phyloP scores from a whole-genome alignment of 163 green algal species.

The Scenedesmus sp. region DNA sequence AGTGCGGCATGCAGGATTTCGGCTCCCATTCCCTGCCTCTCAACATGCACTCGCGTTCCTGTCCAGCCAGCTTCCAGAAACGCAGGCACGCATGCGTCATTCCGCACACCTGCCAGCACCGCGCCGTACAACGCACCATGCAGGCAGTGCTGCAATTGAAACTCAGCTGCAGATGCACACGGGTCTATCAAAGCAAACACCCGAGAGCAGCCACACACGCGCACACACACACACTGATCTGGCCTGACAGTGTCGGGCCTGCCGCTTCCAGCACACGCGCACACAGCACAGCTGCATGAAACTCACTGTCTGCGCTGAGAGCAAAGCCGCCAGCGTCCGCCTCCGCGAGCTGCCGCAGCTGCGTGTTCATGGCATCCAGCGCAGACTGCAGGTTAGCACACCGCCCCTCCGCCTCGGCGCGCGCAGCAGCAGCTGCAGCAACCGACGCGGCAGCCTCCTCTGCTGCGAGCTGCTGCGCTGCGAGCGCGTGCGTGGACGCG shows the following conservation, averaged over 20 bases:
- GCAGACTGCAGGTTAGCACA: neutral
- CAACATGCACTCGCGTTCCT: too few relatives aligned
- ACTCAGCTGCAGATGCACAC: neutral
- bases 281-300: neutral
- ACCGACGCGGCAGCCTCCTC: slow-evolving; percentile 7
- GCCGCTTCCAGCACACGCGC: neutral
- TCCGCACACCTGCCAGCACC: neutral
- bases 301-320: slow-evolving; percentile 24
- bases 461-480: neutral
- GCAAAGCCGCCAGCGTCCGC: neutral
- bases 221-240: too few relatives aligned
- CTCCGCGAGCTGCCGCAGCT: slow-evolving; percentile 19
- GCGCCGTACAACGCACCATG: too few relatives aligned
- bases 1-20: neutral
- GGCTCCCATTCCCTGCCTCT: too few relatives aligned
- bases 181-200: neutral
- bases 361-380: slow-evolving; percentile 20
- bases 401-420: slow-evolving; percentile 29
- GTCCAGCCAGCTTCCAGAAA: too few relatives aligned
- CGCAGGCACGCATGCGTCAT: too few relatives aligned
- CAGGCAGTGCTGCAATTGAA: too few relatives aligned
- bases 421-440: slow-evolving; percentile 18
- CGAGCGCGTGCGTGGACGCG: neutral
- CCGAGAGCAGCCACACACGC: too few relatives aligned
- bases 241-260: too few relatives aligned